Evolutionary conservation across 352 stramenopile species (phyloP).

Genomic region (Pythium pyrilobum): DNA sequence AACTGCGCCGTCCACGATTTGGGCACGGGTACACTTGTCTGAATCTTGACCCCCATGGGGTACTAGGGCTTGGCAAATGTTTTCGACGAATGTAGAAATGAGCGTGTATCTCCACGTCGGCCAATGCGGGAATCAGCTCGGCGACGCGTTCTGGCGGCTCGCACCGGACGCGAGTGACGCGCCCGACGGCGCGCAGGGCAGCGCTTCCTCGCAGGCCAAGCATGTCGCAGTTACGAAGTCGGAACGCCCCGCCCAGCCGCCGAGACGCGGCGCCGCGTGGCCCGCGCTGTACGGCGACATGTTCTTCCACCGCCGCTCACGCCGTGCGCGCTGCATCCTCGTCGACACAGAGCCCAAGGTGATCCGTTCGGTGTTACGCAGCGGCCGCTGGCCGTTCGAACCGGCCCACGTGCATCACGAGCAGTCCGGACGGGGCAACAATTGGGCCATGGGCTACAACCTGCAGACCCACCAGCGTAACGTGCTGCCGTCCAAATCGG

Average conservation of each 20-base stretch:
- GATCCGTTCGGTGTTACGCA: slow-evolving; percentile 29
- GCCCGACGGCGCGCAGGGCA: neutral
- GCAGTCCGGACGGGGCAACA: slow-evolving; percentile 78
- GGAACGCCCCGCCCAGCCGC: neutral
- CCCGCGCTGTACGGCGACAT: slow-evolving; percentile 25
- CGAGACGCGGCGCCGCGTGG: neutral
- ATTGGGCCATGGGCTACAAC: slow-evolving; percentile 88
- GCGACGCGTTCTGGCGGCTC: slow-evolving; percentile 67
- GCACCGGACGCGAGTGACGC: slow-evolving; percentile 3
- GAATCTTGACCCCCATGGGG: too few species aligned
- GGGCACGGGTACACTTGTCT: too few species aligned
- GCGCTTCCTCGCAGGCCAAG: neutral
- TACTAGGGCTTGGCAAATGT: neutral
- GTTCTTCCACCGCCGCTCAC: slow-evolving; percentile 44
- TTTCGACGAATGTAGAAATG: slow-evolving; percentile 25
- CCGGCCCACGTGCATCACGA: slow-evolving; percentile 53
- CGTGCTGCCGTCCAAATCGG: slow-evolving; percentile 25
- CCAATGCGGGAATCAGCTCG: slow-evolving; percentile 76
- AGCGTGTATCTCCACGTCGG: slow-evolving; percentile 62
- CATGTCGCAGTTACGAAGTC: neutral
- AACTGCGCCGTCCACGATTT: too few species aligned
- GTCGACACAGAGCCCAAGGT: slow-evolving; percentile 82
- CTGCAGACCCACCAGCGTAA: slow-evolving; percentile 37
- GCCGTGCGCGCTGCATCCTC: slow-evolving; percentile 56
- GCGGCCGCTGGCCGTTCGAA: slow-evolving; percentile 11